Evolutionary conservation across 2,329 filamentous ascomycete species (phyloP).

Genomic region (Apiospora aurea): DNA sequence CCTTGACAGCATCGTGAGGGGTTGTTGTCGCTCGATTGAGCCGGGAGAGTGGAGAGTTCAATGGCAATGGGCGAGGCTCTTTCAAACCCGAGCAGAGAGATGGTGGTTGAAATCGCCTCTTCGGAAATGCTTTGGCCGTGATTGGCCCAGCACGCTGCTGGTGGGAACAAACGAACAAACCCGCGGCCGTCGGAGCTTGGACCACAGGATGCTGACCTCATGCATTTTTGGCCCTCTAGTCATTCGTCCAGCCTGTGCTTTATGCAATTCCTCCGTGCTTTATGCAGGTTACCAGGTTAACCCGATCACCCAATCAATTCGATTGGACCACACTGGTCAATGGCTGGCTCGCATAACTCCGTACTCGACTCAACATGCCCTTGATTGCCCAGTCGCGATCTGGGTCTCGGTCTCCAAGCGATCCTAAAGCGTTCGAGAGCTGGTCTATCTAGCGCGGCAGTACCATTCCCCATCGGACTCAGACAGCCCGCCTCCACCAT

Average conservation of each 20-base stretch:
- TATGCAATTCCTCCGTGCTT: neutral
- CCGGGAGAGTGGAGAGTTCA: constrained; percentile 41
- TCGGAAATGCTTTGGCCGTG: constrained; percentile 25
- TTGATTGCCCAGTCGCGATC: neutral
- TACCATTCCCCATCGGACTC: neutral
- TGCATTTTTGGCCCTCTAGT: constrained; percentile 23
- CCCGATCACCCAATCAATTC: constrained; percentile 5
- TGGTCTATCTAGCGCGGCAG: neutral
- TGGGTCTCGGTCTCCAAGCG: neutral
- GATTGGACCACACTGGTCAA: neutral
- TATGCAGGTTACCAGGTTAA: constrained; percentile 7
- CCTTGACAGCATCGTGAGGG: constrained; percentile 51
- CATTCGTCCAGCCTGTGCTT: neutral
- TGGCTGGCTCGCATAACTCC: neutral
- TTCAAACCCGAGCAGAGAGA: constrained; percentile 22
- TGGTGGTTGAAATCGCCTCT: constrained; percentile 25
- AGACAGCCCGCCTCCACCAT: constrained; percentile 37
- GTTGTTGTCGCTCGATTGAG: constrained; percentile 46
- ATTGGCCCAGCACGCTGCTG: constrained; percentile 26
- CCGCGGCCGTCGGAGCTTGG: constrained; percentile 26
- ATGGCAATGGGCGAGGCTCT: constrained; percentile 32
- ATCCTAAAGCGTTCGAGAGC: neutral
- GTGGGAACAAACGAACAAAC: constrained; percentile 15
- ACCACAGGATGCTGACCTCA: constrained; percentile 29
- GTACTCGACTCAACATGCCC: neutral